These are phyloP conservation scores for Clitoria ternatea DNA, from an alignment of 306 rosid species.

Conservation along the genomic window DNA sequence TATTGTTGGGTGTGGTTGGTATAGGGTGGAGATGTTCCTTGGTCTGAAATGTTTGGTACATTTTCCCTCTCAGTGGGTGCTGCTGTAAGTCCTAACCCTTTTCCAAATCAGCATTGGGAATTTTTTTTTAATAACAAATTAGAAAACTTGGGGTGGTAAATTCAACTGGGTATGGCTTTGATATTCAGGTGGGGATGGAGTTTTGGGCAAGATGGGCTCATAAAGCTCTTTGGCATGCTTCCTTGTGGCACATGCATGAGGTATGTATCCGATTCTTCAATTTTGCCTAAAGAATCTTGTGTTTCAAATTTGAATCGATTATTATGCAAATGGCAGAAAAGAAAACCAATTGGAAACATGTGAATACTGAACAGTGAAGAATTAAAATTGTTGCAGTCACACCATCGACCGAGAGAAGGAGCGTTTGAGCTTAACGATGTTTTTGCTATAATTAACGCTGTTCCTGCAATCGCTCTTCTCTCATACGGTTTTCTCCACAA, in stretches of 20 bases:
- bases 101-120: not conserved
- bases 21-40: constrained; percentile 33
- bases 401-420: constrained; percentile 94
- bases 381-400: constrained; percentile 59
- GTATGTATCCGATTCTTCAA: constrained; percentile 13
- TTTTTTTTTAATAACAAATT: not conserved
- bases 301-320: not conserved
- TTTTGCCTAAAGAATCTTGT: no score
- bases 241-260: constrained; percentile 45
- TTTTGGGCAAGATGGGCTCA: constrained; percentile 54
- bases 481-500: constrained; percentile 82
- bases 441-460: constrained; percentile 83
- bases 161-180: not conserved
- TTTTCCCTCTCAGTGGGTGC: constrained; percentile 91
- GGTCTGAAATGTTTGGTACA: constrained; percentile 82
- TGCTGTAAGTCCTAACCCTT: constrained; percentile 39
- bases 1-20: not conserved
- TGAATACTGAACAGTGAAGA: not conserved
- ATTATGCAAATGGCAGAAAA: not conserved
- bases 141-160: not conserved
- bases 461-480: constrained; percentile 85
- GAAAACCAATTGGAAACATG: not conserved
- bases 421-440: constrained; percentile 93
- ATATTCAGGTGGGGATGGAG: constrained; percentile 42
- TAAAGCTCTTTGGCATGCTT: constrained; percentile 42